A percentile compares a stretch with the other conserved stretches of the same genome.
Conservation (phyloP, 2,329 filamentous ascomycete genomes). For the Gnomoniopsis sp. region DNA sequence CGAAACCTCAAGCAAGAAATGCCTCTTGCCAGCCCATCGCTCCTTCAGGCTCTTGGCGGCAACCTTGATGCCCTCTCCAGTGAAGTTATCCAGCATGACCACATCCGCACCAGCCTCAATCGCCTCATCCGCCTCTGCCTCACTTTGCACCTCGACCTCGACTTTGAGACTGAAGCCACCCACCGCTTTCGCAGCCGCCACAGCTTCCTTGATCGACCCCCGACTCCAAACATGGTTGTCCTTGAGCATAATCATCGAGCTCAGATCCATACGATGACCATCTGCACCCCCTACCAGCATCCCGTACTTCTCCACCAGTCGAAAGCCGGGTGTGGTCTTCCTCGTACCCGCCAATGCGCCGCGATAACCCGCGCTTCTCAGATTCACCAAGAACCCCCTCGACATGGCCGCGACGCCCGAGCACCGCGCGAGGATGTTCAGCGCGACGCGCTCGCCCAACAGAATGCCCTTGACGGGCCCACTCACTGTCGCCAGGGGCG, state of each 20-base stretch:
- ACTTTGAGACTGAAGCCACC: constrained; percentile 91
- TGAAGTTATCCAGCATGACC: constrained; percentile 97
- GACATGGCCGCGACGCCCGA: constrained; percentile 81
- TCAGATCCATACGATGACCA: constrained; percentile 85
- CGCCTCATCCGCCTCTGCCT: constrained; percentile 86
- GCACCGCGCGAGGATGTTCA: constrained; percentile 88
- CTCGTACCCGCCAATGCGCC: constrained; percentile 90
- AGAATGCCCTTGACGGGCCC: constrained; percentile 79
- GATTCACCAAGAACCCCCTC: constrained; percentile 48
- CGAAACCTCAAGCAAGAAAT: constrained; percentile 86
- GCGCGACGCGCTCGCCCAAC: constrained; percentile 87
- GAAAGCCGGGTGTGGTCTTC: constrained; percentile 95
- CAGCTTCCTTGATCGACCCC: constrained; percentile 80
- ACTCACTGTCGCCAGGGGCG: constrained; percentile 72
- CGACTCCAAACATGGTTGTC: constrained; percentile 97
- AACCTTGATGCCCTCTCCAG: constrained; percentile 68
- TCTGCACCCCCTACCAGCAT: constrained; percentile 94
- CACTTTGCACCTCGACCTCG: constrained; percentile 89
- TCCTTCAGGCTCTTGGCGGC: constrained; percentile 75
- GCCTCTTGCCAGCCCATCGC: constrained; percentile 69
- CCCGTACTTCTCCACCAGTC: constrained; percentile 95
- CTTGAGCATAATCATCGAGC: constrained; percentile 97
- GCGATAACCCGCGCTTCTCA: constrained; percentile 67
- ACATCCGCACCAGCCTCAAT: constrained; percentile 89
- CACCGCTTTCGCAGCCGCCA: constrained; percentile 75